Base-by-base conservation (phyloP, 2,329 filamentous ascomycete species). In the Arthrobotrys musiformis region DNA sequence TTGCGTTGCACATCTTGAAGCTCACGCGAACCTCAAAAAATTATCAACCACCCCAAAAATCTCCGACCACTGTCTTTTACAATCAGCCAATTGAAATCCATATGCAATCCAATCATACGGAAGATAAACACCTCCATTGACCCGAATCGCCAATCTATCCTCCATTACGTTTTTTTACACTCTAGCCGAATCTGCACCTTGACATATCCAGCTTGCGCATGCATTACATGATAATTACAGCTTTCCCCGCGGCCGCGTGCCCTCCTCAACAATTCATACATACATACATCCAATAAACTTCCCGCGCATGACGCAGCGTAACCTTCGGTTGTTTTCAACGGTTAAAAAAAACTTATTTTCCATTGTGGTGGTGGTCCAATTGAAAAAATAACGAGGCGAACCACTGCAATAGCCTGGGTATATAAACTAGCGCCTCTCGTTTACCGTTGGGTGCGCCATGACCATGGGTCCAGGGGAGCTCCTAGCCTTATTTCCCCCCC, bases 211-310 rank as follows among this genome's bases (percentile, higher is more conserved):
- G 17, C 11, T 7, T 46, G 4, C 24, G 6, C 8, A 24, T 35
- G 30, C 30, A 35, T 5, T 35, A 35, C 30, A 35, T 5, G 11
- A 5, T 35, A 35, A 11, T 11, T 42, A 42, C 13, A 17, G 11
- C 24, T 17, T 50, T 50, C 46, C 48, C 48, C 48, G 48, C 48
- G 48, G 28, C 13, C 9, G 26, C 19, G 5, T 17, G 54, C n/a
- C 22, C 26, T 28, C 33, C 33, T 58, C 54, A 58, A 58, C 54
- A 58, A 58, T 37, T 58, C 19, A 58, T 40, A 58, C n/a, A 13
- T 58, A 37, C 8, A 19, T 54, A 33, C 13, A 17, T n/a, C 13
- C 17, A n/a, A 40, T 7, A 4, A n/a, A 17, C 37, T 40, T 40
- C 37, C 52, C 52, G 33, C 52, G 19, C 54, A 40, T 58, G 33